Evolutionary conservation across 345 rosid genomes (phyloP).

Genomic region (Euphorbia tirucalli): DNA sequence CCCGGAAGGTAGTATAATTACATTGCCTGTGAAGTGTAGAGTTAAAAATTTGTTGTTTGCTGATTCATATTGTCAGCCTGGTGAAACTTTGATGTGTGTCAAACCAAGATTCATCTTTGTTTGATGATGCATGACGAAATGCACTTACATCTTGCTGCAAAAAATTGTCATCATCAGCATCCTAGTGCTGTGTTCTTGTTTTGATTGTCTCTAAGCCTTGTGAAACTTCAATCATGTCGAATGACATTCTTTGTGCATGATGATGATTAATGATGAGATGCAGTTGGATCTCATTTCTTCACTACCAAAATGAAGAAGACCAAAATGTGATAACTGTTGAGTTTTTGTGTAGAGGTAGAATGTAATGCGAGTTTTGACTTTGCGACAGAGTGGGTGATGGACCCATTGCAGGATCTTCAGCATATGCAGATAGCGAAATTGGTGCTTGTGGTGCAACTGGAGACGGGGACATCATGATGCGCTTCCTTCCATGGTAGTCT

Average conservation of each 20-base stretch:
- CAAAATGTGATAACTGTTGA: neutral
- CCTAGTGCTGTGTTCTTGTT: neutral
- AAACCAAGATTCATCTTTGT: no score
- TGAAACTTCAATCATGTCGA: neutral
- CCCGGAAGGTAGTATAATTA: slow-evolving; percentile 69
- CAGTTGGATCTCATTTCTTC: neutral
- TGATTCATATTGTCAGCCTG: no score
- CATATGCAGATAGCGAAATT: slow-evolving; percentile 75
- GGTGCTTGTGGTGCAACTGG: slow-evolving; percentile 99
- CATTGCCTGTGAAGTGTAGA: neutral
- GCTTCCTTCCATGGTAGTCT: slow-evolving; percentile 88
- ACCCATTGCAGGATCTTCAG: slow-evolving; percentile 85
- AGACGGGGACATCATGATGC: slow-evolving; percentile 98
- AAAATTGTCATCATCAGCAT: neutral
- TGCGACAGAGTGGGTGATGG: slow-evolving; percentile 87
- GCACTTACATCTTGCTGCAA: neutral
- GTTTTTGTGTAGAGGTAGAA: neutral
- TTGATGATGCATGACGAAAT: neutral
- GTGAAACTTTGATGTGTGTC: neutral
- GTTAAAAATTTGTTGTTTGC: no score
- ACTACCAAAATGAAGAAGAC: no score
- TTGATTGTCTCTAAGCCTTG: neutral
- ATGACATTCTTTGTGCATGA: neutral
- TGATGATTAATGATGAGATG: neutral
- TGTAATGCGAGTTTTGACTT: slow-evolving; percentile 17